Evolutionary conservation across 768 basidiomycete genomes (phyloP).

Genomic region (Pleurotus tuber-regium): DNA sequence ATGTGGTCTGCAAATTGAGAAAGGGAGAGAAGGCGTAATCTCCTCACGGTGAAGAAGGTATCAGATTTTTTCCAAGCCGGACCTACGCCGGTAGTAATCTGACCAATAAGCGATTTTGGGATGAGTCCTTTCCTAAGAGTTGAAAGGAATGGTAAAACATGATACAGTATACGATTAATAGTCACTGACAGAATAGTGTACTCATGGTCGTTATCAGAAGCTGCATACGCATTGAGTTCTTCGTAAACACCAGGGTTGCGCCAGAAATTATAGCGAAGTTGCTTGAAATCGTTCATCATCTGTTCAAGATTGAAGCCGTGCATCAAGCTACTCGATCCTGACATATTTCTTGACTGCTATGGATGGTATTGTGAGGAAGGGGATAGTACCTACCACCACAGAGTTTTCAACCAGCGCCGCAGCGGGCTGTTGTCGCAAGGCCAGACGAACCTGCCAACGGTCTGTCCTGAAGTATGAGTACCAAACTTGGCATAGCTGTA

Average conservation of each 20-base stretch:
- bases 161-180: too few species aligned
- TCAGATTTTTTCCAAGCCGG: background rate
- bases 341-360: too few species aligned
- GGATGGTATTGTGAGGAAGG: too few species aligned
- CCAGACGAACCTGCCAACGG: too few species aligned
- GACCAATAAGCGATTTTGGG: background rate
- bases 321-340: too few species aligned
- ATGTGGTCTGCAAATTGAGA: background rate
- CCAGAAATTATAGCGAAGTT: background rate
- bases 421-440: too few species aligned
- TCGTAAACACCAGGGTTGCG: background rate
- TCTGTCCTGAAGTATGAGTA: too few species aligned
- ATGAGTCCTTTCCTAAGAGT: slow-evolving; percentile 2
- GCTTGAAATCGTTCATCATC: background rate
- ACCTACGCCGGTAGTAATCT: background rate
- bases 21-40: background rate
- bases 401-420: too few species aligned
- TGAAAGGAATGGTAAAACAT: too few species aligned
- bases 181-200: background rate
- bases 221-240: background rate
- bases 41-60: slow-evolving; percentile 1
- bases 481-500: too few species aligned
- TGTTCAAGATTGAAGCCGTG: too few species aligned
- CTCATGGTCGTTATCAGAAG: background rate
- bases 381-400: too few species aligned